Percentiles rank a stretch among this genome's conserved stretches.
Conservation (phyloP, 805 yeast species). For the Yarrowia sp. region DNA sequence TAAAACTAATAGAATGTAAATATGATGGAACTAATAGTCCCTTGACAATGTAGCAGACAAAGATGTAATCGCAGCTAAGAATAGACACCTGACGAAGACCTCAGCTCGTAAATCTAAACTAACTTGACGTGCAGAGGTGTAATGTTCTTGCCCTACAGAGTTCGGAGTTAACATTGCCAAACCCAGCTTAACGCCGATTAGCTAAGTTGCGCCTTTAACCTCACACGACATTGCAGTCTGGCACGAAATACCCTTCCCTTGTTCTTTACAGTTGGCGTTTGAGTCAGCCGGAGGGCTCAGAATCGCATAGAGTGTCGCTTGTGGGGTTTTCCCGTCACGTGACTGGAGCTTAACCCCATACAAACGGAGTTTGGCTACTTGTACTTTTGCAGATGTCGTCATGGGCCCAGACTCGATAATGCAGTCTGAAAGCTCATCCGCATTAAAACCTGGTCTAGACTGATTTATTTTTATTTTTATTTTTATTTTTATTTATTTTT, state of each 20-base stretch:
- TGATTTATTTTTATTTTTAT: no score
- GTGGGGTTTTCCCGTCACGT: neutral
- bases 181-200: conserved; percentile 15
- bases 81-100: neutral
- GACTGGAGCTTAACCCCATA: neutral
- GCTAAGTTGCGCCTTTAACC: conserved; percentile 16
- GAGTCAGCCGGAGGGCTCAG: no score
- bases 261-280: neutral
- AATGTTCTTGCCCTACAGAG: neutral
- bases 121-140: neutral
- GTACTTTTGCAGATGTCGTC: no score
- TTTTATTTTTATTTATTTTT: no score
- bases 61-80: no score
- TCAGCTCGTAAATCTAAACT: no score
- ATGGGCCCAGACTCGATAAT: no score
- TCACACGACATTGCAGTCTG: conserved; percentile 19
- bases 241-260: neutral
- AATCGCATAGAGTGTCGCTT: no score
- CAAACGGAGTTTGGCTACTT: neutral
- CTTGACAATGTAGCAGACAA: no score
- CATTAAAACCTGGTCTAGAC: neutral
- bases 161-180: conserved; percentile 14
- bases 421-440: no score
- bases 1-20: no score
- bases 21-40: no score